These are phyloP conservation scores for Entomortierella lignicola DNA, from an alignment of 192 early-diverging fungal species.

Conservation along the genomic window DNA sequence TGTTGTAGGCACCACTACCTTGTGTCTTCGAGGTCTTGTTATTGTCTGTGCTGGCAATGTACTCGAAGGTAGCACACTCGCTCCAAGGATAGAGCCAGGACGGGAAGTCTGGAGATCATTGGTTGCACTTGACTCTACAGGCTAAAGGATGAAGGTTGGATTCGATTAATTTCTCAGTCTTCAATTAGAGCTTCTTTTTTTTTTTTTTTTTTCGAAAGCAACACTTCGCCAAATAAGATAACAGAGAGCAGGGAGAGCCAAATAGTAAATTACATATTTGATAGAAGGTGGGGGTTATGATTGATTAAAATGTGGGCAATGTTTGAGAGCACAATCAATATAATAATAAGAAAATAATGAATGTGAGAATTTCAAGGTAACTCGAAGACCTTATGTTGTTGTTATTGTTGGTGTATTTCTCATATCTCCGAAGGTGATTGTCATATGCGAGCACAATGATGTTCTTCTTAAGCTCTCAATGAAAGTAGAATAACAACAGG, in stretches of 20 bases:
- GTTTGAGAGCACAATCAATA: background rate
- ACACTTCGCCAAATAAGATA: no score
- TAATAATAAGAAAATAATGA: background rate
- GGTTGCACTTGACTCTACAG: background rate
- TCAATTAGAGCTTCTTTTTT: background rate
- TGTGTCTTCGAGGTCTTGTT: slow-evolving; percentile 47
- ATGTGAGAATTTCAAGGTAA: background rate
- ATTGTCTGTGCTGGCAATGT: slow-evolving; percentile 32
- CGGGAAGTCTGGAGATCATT: slow-evolving; percentile 16
- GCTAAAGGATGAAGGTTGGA: slow-evolving; percentile 5
- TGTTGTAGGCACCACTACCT: slow-evolving; percentile 24
- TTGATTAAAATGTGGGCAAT: background rate
- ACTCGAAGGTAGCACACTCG: slow-evolving; percentile 33
- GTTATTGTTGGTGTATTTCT: background rate
- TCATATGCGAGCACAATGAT: background rate
- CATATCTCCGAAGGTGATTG: background rate
- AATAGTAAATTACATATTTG: no score
- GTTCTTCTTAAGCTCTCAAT: background rate
- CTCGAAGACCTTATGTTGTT: no score
- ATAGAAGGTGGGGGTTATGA: no score
- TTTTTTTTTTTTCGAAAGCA: no score
- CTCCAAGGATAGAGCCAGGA: slow-evolving; percentile 20
- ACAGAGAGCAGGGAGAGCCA: no score
- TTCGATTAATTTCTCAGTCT: background rate
- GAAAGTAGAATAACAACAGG: background rate